A percentile compares a stretch with the other conserved stretches of the same genome.
Conservation (phyloP, 768 basidiomycete genomes). For the Phlebiopsis flavidoalba region DNA sequence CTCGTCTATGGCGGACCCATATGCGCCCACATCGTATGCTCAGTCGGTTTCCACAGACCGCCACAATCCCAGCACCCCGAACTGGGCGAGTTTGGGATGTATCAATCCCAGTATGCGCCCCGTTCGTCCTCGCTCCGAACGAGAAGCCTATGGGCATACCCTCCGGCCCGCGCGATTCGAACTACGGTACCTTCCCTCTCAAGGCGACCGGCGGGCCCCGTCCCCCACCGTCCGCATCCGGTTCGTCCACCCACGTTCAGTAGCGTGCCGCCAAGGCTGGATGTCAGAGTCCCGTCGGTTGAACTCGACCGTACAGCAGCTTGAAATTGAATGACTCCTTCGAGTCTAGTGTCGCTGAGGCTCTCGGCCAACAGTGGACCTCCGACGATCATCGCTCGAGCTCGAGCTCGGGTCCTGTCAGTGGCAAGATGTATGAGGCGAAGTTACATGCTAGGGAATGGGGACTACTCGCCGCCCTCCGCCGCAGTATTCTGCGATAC, state of each 20-base stretch:
- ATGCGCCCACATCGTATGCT: not conserved
- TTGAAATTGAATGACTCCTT: slow-evolving; percentile 24
- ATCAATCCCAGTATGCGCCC: slow-evolving; percentile 9
- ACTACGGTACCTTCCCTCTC: slow-evolving; percentile 68
- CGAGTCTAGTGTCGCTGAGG: slow-evolving; percentile 34
- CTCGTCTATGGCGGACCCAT: not conserved
- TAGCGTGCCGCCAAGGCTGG: slow-evolving; percentile 15
- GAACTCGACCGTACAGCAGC: slow-evolving; percentile 16
- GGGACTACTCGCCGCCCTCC: slow-evolving; percentile 30
- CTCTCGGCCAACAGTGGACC: slow-evolving; percentile 23
- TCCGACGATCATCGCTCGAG: not conserved
- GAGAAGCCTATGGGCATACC: not conserved
- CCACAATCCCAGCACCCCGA: not conserved
- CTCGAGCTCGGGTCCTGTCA: not conserved
- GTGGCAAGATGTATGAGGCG: not conserved
- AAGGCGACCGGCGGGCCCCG: slow-evolving; percentile 27
- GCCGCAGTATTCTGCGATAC: slow-evolving; percentile 29
- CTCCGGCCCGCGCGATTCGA: slow-evolving; percentile 30
- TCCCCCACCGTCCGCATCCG: slow-evolving; percentile 12
- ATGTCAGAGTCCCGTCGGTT: slow-evolving; percentile 26
- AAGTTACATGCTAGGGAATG: not conserved
- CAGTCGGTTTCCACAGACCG: not conserved
- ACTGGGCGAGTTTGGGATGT: slow-evolving; percentile 19
- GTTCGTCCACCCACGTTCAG: slow-evolving; percentile 7
- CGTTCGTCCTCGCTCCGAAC: slow-evolving; percentile 14